A percentile compares a stretch with the other conserved stretches of the same genome.
Evolutionary conservation across 2,329 filamentous ascomycete species (phyloP).

Genomic region (Fusarium phyllophilum): DNA sequence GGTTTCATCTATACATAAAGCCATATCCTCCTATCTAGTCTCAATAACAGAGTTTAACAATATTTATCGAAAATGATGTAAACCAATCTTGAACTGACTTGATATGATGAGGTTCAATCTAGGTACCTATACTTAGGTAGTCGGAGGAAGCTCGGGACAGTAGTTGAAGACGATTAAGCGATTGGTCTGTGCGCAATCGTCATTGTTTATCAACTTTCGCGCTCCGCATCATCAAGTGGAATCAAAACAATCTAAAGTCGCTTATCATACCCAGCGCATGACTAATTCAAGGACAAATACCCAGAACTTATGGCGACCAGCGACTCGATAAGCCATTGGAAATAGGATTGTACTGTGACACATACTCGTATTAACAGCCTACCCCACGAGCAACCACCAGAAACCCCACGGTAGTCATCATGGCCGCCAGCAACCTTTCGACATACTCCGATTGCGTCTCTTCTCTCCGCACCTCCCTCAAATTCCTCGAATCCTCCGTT

Average conservation of each 20-base stretch:
- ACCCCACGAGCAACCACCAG: background rate
- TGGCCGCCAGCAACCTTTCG: conserved; percentile 43
- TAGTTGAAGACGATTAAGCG: background rate
- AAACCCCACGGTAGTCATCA: conserved; percentile 22
- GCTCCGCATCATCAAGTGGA: background rate
- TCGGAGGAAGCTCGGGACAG: conserved; percentile 19
- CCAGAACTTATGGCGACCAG: no score
- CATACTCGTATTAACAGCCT: background rate
- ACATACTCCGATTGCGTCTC: conserved; percentile 68
- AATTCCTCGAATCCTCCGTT: conserved; percentile 69
- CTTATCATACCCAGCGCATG: background rate
- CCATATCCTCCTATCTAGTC: background rate
- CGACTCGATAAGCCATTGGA: no score
- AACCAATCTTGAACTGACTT: background rate
- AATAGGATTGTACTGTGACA: background rate
- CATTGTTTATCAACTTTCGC: conserved; percentile 20
- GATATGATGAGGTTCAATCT: background rate
- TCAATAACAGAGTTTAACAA: background rate
- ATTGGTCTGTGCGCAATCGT: conserved; percentile 19
- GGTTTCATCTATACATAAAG: background rate
- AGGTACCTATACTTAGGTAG: no score
- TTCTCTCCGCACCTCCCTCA: conserved; percentile 68
- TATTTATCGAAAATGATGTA: background rate
- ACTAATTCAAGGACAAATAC: background rate
- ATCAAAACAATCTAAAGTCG: conserved; percentile 9